phyloP scores from a whole-genome alignment of 805 yeast species.

The Candida chauliodis region DNA sequence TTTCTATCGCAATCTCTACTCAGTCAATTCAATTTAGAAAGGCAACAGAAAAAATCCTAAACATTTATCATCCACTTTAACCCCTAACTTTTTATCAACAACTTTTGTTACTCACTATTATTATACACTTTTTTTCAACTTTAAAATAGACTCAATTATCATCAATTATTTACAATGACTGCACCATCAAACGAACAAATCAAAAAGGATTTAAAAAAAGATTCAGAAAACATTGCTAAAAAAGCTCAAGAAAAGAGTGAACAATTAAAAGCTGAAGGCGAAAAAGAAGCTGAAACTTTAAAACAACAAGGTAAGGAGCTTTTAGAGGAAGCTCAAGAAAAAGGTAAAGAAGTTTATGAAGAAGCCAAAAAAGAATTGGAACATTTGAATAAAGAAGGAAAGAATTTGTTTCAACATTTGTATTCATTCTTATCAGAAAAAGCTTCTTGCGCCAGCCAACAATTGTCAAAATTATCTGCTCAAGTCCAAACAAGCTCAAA shows the following conservation, averaged over 20 bases:
- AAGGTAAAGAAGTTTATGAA: slow-evolving; percentile 3
- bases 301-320: slow-evolving; percentile 16
- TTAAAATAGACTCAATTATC: not conserved
- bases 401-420: slow-evolving; percentile 20
- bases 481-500: slow-evolving; percentile 12
- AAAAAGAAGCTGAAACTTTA: slow-evolving; percentile 8
- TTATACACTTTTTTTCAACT: not conserved
- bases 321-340: slow-evolving; percentile 14
- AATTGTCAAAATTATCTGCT: slow-evolving; percentile 5
- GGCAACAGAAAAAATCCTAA: no score
- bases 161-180: slow-evolving; percentile 2
- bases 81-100: no score
- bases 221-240: slow-evolving; percentile 16
- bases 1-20: no score
- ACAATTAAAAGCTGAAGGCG: slow-evolving; percentile 9
- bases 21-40: no score
- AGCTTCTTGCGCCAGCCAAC: slow-evolving; percentile 14
- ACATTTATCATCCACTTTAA: no score
- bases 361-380: slow-evolving; percentile 12
- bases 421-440: slow-evolving; percentile 13
- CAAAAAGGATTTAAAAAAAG: slow-evolving; percentile 13
- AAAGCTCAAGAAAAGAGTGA: slow-evolving; percentile 13
- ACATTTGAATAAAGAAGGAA: slow-evolving; percentile 19
- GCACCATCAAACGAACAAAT: slow-evolving; percentile 9
- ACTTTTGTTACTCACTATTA: not conserved